phyloP scores from a whole-genome alignment of 1,284 basidiomycete species.

The Puccinia hordei region DNA sequence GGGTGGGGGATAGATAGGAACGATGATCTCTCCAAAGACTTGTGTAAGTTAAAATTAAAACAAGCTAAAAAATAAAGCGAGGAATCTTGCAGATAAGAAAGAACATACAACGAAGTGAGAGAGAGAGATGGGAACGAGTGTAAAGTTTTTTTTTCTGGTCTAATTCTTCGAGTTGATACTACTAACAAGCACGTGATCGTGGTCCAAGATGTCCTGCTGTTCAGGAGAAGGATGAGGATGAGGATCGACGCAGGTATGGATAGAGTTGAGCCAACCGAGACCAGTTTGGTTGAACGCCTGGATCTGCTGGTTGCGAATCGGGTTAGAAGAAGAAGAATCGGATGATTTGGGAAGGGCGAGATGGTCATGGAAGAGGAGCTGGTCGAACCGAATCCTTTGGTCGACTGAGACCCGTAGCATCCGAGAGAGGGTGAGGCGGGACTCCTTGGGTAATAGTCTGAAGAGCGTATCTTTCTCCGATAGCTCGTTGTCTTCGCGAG shows the following conservation, averaged over 20 bases:
- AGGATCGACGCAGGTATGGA: constrained; percentile 30
- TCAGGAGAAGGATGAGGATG: background rate
- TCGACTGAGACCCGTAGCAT: constrained; percentile 29
- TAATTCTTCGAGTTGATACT: background rate
- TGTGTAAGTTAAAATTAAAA: too few species aligned
- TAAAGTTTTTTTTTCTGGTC: background rate
- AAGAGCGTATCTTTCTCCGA: constrained; percentile 21
- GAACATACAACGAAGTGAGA: background rate
- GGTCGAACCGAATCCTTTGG: constrained; percentile 3
- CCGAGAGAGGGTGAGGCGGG: background rate
- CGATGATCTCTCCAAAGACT: too few species aligned
- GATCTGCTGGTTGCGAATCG: background rate
- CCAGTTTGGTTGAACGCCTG: constrained; percentile 76
- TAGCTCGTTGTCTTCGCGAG: background rate
- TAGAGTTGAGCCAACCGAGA: constrained; percentile 64
- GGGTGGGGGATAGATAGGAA: too few species aligned
- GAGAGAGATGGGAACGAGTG: background rate
- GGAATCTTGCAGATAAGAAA: too few species aligned
- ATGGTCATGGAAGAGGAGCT: constrained; percentile 12
- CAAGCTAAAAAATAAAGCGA: too few species aligned
- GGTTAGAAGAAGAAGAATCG: background rate
- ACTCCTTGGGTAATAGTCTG: constrained; percentile 32
- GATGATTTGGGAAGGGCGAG: background rate
- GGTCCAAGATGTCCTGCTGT: constrained; percentile 4
- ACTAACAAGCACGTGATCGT: constrained; percentile 22